A percentile compares a stretch with the other conserved stretches of the same genome.
Evolutionary conservation across 2,329 filamentous ascomycete genomes (phyloP).

Genomic region (Mycosphaerella arachidis): DNA sequence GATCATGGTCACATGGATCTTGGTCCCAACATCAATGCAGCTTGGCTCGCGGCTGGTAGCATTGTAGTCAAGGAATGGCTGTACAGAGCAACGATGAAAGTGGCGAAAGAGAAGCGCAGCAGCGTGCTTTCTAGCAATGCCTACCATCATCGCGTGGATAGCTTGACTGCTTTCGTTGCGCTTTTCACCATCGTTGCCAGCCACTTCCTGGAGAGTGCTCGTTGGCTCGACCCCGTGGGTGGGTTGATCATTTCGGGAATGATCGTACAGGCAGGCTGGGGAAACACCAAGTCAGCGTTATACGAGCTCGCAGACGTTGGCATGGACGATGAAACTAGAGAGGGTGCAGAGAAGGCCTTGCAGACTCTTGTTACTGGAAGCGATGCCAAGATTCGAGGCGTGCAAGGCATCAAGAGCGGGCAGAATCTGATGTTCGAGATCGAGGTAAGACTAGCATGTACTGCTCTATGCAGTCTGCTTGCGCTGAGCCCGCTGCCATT

Average conservation of each 20-base stretch:
- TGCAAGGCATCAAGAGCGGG: constrained; percentile 89
- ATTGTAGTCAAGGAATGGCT: constrained; percentile 95
- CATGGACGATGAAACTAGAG: constrained; percentile 78
- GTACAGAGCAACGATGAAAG: constrained; percentile 96
- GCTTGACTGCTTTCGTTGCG: constrained; percentile 89
- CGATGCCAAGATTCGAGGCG: constrained; percentile 64
- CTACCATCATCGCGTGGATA: constrained; percentile 93
- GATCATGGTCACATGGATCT: constrained; percentile 45
- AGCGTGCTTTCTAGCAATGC: constrained; percentile 76
- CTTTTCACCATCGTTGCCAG: constrained; percentile 83
- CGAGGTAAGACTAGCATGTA: constrained; percentile 47
- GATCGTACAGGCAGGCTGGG: constrained; percentile 84
- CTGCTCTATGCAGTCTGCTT: not conserved
- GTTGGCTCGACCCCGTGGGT: constrained; percentile 92
- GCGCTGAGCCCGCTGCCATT: not conserved
- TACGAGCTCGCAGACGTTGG: constrained; percentile 87
- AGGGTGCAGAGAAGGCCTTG: constrained; percentile 60
- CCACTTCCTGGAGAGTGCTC: constrained; percentile 77
- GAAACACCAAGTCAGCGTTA: constrained; percentile 76
- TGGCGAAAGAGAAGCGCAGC: constrained; percentile 88
- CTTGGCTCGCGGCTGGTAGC: constrained; percentile 86
- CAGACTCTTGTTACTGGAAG: constrained; percentile 33
- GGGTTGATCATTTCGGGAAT: constrained; percentile 88
- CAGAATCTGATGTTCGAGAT: constrained; percentile 94
- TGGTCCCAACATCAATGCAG: constrained; percentile 84